phyloP scores from a whole-genome alignment of 1,284 basidiomycete genomes.

The Cryptococcus sp. region DNA sequence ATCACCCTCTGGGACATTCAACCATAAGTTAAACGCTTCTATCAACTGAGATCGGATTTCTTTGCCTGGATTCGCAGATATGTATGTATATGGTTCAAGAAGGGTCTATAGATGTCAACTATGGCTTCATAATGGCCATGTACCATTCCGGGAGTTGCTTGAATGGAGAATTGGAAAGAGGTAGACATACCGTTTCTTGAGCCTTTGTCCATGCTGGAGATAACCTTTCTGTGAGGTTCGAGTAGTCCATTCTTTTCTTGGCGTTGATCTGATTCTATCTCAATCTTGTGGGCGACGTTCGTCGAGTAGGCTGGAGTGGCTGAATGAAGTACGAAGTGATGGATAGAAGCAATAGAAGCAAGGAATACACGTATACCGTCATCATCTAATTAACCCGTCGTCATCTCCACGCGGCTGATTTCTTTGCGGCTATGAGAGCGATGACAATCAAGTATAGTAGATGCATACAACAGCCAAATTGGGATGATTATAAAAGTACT shows the following conservation, averaged over 20 bases:
- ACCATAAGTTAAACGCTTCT: constrained; percentile 91
- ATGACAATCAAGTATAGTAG: neutral
- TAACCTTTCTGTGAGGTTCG: constrained; percentile 15
- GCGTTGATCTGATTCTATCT: no score
- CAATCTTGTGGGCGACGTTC: no score
- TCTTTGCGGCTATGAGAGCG: neutral
- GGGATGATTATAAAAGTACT: neutral
- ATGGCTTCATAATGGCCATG: neutral
- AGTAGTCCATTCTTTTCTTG: constrained; percentile 35
- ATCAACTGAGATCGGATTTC: constrained; percentile 87
- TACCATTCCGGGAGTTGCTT: neutral
- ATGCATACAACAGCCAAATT: neutral
- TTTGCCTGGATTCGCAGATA: constrained; percentile 82
- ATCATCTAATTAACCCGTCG: no score
- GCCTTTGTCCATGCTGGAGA: constrained; percentile 39
- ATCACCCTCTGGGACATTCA: constrained; percentile 70
- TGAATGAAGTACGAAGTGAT: neutral
- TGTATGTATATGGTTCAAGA: constrained; percentile 85
- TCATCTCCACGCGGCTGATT: neutral
- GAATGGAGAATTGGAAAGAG: neutral
- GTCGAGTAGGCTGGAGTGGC: no score
- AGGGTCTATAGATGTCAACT: no score
- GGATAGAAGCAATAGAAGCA: neutral
- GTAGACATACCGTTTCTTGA: constrained; percentile 34
- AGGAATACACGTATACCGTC: neutral